phyloP scores from a whole-genome alignment of 495 filamentous ascomycete genomes.

The Hamigera avellanea region DNA sequence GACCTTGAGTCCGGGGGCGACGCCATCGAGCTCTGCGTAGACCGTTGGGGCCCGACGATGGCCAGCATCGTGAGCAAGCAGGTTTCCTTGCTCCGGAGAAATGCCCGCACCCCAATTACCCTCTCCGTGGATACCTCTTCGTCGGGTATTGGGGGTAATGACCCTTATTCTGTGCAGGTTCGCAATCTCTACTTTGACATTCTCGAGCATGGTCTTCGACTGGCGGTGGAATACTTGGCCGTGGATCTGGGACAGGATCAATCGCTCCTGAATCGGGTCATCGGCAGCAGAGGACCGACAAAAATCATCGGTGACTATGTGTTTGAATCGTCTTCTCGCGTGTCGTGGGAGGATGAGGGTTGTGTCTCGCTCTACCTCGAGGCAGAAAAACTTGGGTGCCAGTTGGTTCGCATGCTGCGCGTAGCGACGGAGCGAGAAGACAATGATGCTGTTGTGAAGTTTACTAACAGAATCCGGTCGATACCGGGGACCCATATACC shows the following conservation, averaged over 20 bases:
- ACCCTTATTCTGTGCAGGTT: conserved; percentile 14
- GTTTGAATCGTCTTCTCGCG: conserved; percentile 35
- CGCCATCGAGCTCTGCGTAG: conserved; percentile 61
- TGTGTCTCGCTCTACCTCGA: conserved; percentile 43
- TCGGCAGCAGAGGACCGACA: conserved; percentile 47
- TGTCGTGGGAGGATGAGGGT: conserved; percentile 50
- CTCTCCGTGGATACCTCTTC: conserved; percentile 50
- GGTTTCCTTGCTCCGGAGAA: conserved; percentile 37
- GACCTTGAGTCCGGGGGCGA: conserved; percentile 59
- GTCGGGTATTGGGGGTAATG: conserved; percentile 14
- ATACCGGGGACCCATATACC: conserved; percentile 32
- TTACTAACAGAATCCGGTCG: conserved; percentile 34
- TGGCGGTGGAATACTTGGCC: conserved; percentile 64
- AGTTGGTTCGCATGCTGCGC: conserved; percentile 56
- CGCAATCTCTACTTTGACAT: conserved; percentile 26
- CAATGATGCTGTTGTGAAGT: conserved; percentile 43
- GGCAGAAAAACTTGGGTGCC: conserved; percentile 53
- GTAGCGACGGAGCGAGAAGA: conserved; percentile 48
- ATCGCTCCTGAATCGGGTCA: conserved; percentile 28
- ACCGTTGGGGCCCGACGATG: conserved; percentile 44
- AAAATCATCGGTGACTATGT: conserved; percentile 64
- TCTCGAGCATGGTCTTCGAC: conserved; percentile 54
- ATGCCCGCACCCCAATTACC: conserved; percentile 56
- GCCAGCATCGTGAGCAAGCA: conserved; percentile 30
- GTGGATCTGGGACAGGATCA: conserved; percentile 48